These are phyloP conservation scores for Phialemonium atrogriseum DNA, from an alignment of 2,329 filamentous ascomycete species.

Conservation along the genomic window DNA sequence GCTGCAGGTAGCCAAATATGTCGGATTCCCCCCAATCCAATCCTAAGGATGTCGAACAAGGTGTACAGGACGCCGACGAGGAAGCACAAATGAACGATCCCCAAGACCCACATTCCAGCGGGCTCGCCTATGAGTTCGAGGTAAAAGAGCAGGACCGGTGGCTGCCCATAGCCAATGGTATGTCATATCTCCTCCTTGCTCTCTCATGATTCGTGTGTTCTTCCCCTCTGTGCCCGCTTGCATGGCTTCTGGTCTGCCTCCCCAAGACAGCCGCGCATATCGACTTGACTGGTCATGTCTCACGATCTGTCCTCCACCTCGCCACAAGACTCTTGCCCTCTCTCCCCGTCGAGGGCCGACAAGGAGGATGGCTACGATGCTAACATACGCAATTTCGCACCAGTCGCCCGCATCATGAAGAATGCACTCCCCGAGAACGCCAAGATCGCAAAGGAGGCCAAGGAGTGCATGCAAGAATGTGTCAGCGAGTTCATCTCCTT, in stretches of 20 bases:
- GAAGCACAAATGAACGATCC: conserved; percentile 89
- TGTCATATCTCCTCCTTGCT: conserved; percentile 42
- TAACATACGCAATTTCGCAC: conserved; percentile 89
- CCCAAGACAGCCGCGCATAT: conserved; percentile 25
- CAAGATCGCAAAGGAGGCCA: conserved; percentile 98
- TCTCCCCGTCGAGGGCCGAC: conserved; percentile 29
- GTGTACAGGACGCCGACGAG: conserved; percentile 87
- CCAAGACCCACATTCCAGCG: conserved; percentile 68
- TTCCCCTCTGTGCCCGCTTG: conserved; percentile 19
- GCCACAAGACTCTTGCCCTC: conserved; percentile 36
- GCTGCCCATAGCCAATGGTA: conserved; percentile 99
- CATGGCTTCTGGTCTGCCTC: conserved; percentile 30
- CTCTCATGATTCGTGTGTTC: conserved; percentile 25
- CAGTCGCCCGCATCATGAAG: conserved; percentile 99
- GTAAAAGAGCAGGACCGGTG: conserved; percentile 99
- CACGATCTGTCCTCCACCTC: conserved; percentile 46
- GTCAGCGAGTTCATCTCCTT: conserved; percentile 99
- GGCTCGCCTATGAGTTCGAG: conserved; percentile 84
- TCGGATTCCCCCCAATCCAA: conserved; percentile 79
- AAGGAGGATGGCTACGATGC: conserved; percentile 59
- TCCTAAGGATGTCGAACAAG: conserved; percentile 90
- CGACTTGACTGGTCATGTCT: conserved; percentile 50
- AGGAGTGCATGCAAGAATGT: conserved; percentile 99
- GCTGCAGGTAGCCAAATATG: conserved; percentile 78
- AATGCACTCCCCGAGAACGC: conserved; percentile 94